Evolutionary conservation across 1,139 yeast species (phyloP), one percentile per base, ranked within the genome.

Genomic region (Sugiyamaella japonica): DNA sequence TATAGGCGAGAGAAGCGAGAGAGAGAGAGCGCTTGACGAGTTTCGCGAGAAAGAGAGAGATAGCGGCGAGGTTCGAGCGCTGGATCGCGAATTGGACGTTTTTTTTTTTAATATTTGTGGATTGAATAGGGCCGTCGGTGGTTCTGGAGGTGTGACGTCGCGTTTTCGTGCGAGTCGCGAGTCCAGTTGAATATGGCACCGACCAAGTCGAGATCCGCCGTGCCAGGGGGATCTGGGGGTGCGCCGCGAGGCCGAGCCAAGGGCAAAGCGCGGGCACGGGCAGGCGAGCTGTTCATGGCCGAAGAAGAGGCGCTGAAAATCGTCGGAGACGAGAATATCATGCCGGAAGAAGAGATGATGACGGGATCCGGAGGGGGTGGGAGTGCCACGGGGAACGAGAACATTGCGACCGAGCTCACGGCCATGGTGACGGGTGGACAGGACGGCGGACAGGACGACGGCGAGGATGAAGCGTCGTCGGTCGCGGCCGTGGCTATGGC

Each of bases 341-440:
- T 45, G 49, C 49, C 49, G 2, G 49, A 45, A 40, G 32, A 40
- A 9, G 44, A 40, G 29, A 40, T 40, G 44, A 40, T 31, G 12
- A 38, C 25, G 6, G 25, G 25, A 3, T 20, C 25, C 3, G 25
- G 25, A 20, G 25, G 12, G 3, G 38, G 38, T 31, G 10, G 9
- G 34, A 9, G 31, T 16, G 2, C 28, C 25, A 20, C 49, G 4
- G 41, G 49, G 2, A 15, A 45, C 16, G 49, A 37, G n/a, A 45
- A 45, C 37, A 45, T 45, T n/a, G 49, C 49, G 12, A 45, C 49
- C n/a, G 49, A 45, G 16, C 20, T 45, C 20, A 16, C 49, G 10
- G 49, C 28, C 23, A 36, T 45, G 40, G 39, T 17, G 17, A 34
- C 48, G 9, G 12, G 9, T 31, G 49, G 49, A 36, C 25, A 45